Conservation (phyloP, 78 protist species). For the Polysphondylium violaceum region DNA sequence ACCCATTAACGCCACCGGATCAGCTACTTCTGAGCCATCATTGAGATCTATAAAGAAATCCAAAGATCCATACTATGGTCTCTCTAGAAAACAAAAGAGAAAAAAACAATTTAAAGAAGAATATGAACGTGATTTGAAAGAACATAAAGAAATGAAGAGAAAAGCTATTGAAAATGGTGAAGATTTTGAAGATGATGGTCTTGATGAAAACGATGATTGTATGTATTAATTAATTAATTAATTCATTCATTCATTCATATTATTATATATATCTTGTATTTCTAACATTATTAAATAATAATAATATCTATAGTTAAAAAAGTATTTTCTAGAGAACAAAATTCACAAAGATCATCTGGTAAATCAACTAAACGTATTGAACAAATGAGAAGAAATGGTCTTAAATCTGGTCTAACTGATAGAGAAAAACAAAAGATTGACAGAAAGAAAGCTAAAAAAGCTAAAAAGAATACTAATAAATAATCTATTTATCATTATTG, state of each 20-base stretch:
- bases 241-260: background rate
- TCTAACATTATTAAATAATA: too few species aligned
- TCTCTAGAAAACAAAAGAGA: constrained; percentile 60
- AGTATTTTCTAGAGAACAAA: constrained; percentile 1
- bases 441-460: constrained; percentile 36
- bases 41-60: constrained; percentile 7
- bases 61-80: constrained; percentile 65
- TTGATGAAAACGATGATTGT: background rate
- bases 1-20: background rate
- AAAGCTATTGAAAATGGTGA: background rate
- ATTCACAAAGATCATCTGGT: constrained; percentile 28
- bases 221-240: background rate
- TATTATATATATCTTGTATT: too few species aligned
- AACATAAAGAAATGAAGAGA: background rate
- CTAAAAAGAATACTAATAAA: too few species aligned
- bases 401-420: constrained; percentile 31
- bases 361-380: constrained; percentile 61
- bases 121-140: constrained; percentile 38
- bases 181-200: background rate
- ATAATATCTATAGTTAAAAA: background rate
- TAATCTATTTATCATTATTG: too few species aligned
- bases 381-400: constrained; percentile 49
- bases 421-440: constrained; percentile 52
- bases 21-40: background rate
- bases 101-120: constrained; percentile 54